phyloP scores from a whole-genome alignment of 176 grass and related monocot species.

The Triticum urartu region DNA sequence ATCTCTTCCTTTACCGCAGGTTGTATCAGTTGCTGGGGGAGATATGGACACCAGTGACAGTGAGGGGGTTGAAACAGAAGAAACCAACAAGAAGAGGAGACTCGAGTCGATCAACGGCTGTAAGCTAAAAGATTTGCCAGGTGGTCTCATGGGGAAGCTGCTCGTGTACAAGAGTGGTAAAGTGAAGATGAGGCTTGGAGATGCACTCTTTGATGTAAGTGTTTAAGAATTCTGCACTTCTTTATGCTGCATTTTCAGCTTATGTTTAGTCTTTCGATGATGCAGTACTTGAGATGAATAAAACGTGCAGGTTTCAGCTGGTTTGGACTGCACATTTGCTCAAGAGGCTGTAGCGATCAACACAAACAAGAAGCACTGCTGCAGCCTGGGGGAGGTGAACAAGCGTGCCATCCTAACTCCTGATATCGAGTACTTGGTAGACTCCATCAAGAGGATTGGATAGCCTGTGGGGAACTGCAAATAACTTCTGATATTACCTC shows the following conservation, averaged over 20 bases:
- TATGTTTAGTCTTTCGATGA: neutral
- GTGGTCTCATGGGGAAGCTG: constrained; percentile 69
- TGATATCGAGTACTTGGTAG: constrained; percentile 57
- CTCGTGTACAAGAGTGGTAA: constrained; percentile 72
- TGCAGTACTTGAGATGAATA: neutral
- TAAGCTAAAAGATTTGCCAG: constrained; percentile 54
- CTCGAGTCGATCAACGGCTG: constrained; percentile 22
- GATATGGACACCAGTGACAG: neutral
- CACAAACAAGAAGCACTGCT: constrained; percentile 64
- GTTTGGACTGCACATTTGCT: constrained; percentile 50
- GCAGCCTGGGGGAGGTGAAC: constrained; percentile 52
- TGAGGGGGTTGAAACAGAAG: constrained; percentile 9
- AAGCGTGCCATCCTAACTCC: constrained; percentile 45
- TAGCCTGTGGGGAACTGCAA: neutral
- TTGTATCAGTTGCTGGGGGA: neutral
- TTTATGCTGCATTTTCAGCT: neutral
- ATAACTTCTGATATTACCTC: neutral
- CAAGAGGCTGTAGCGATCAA: constrained; percentile 55
- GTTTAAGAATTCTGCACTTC: neutral
- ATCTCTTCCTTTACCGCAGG: constrained; percentile 40
- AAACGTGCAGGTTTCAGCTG: constrained; percentile 55
- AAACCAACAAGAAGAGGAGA: constrained; percentile 26
- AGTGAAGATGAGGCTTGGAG: constrained; percentile 80
- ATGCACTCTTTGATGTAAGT: constrained; percentile 66
- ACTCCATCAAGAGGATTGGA: constrained; percentile 25